Evolutionary conservation across 2,329 filamentous ascomycete genomes (phyloP).

Genomic region (Macrophomina tecta): DNA sequence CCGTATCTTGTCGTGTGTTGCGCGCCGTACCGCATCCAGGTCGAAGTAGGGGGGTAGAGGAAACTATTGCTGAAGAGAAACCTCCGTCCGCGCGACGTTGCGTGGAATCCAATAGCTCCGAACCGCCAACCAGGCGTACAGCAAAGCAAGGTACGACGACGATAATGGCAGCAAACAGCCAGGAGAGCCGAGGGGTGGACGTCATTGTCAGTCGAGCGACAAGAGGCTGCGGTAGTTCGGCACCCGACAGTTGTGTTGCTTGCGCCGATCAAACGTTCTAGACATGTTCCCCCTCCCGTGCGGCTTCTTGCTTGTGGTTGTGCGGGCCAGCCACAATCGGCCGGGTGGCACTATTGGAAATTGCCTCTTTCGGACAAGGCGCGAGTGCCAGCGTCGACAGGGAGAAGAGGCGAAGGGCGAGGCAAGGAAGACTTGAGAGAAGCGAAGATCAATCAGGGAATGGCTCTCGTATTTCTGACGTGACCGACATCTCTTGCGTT

Average conservation of each 20-base stretch:
- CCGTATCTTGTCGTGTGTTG: no score
- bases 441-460: not conserved
- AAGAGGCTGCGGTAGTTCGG: not conserved
- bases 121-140: not conserved
- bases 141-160: not conserved
- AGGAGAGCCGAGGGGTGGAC: not conserved
- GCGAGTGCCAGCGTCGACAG: not conserved
- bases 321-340: not conserved
- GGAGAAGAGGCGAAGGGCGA: not conserved
- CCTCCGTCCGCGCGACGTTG: not conserved
- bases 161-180: not conserved
- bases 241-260: not conserved
- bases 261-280: conserved; percentile 15
- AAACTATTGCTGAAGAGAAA: not conserved
- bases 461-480: not conserved
- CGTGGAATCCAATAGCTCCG: not conserved
- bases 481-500: not conserved
- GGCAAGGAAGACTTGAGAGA: not conserved
- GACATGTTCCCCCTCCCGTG: not conserved
- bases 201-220: not conserved
- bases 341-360: conserved; percentile 22
- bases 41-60: no score
- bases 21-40: no score
- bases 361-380: conserved; percentile 4
- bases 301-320: not conserved